Evolutionary conservation across 495 filamentous ascomycete species (phyloP).

Genomic region (Aeminium ludgeri): DNA sequence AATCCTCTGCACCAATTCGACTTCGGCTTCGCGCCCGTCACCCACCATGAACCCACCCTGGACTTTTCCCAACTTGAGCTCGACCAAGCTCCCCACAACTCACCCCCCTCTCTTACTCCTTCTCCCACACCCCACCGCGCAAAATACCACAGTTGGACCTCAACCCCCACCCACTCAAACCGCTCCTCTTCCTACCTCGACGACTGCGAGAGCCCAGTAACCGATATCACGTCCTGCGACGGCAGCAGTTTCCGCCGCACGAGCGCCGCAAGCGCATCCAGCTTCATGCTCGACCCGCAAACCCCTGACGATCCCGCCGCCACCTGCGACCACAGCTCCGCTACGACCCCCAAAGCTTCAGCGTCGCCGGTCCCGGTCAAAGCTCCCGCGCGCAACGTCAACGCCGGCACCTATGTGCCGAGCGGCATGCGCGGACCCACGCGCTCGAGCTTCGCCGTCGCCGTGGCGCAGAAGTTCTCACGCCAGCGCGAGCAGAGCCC

Average conservation of each 20-base stretch:
- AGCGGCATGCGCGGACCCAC: neutral
- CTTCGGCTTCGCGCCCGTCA: neutral
- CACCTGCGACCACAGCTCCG: neutral
- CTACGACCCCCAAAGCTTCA: neutral
- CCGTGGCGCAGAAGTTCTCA: neutral
- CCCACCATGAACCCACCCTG: neutral
- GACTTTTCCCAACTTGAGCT: neutral
- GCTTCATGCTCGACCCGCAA: neutral
- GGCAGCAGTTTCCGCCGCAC: neutral
- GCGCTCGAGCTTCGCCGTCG: neutral
- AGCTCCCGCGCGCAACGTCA: slow-evolving; percentile 7
- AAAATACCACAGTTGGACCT: neutral
- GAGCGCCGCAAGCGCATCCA: slow-evolving; percentile 4
- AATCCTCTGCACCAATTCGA: neutral
- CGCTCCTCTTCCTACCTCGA: slow-evolving; percentile 1
- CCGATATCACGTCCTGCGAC: slow-evolving; percentile 2
- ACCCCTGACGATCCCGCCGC: neutral
- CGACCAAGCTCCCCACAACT: neutral
- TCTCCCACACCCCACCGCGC: neutral
- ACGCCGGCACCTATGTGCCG: slow-evolving; percentile 3
- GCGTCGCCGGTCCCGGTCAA: neutral
- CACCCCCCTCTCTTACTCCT: neutral
- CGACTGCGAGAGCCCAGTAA: slow-evolving; percentile 1
- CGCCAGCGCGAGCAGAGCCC: neutral
- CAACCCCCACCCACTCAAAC: slow-evolving; percentile 2